A percentile compares a stretch with the other conserved stretches of the same genome.
Conservation (phyloP, 305 asterid genomes). For the Fraxinus sp. region DNA sequence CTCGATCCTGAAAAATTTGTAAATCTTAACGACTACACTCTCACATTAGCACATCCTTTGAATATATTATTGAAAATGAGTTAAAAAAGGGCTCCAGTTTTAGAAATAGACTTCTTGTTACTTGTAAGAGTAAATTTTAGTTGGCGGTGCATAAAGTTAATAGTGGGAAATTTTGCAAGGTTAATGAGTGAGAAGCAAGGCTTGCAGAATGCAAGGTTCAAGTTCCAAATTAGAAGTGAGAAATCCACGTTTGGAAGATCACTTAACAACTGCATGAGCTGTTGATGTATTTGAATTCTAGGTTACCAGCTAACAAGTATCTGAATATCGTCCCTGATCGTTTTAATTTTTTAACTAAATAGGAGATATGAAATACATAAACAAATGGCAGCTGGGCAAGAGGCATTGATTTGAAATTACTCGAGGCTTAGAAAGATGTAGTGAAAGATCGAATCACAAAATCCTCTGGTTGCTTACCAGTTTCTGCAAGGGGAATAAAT, state of each 20-base stretch:
- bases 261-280: neutral
- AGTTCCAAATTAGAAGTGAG: neutral
- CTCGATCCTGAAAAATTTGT: neutral
- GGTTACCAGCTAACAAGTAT: neutral
- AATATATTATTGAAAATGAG: conserved; percentile 1
- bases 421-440: neutral
- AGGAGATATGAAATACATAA: neutral
- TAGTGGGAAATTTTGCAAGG: neutral
- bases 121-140: neutral
- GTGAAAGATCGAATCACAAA: neutral
- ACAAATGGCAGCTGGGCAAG: neutral
- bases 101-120: neutral
- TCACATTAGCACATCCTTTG: neutral
- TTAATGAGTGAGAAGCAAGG: neutral
- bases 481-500: conserved; percentile 1
- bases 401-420: neutral
- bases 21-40: neutral
- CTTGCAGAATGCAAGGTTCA: neutral
- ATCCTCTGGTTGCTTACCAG: neutral
- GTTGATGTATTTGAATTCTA: neutral
- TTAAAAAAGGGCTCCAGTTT: neutral
- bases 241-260: neutral
- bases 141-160: neutral
- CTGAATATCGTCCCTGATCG: neutral
- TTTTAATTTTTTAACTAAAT: neutral